These are phyloP conservation scores for Chlorella vulgaris DNA, from an alignment of 139 green algal species.

Conservation along the genomic window DNA sequence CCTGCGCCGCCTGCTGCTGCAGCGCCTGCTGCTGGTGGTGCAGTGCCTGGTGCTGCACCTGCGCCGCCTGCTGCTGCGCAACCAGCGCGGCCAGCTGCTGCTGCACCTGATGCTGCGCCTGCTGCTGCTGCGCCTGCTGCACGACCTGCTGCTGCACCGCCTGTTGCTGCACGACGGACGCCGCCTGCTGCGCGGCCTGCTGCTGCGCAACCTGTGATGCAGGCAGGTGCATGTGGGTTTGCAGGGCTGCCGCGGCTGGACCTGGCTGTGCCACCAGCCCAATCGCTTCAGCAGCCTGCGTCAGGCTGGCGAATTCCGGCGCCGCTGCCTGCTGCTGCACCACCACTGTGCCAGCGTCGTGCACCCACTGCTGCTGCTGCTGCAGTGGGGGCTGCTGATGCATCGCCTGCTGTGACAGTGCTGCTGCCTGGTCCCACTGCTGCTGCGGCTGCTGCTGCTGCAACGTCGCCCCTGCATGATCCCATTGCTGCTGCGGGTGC, in stretches of 20 bases:
- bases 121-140: not conserved
- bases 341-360: no score
- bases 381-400: no score
- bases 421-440: not conserved
- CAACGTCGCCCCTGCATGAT: not conserved
- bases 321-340: no score
- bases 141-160: not conserved
- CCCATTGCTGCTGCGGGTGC: not conserved
- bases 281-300: not conserved
- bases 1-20: not conserved
- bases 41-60: no score
- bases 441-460: no score
- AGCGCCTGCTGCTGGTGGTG: no score
- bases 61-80: conserved; percentile 3
- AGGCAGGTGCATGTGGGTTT: not conserved
- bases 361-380: no score
- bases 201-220: not conserved
- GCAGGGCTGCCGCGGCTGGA: not conserved
- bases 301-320: not conserved
- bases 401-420: no score
- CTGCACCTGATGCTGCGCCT: not conserved
- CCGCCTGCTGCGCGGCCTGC: not conserved
- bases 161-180: not conserved
- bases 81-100: not conserved
- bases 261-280: not conserved